phyloP scores from a whole-genome alignment of 257 asterid genomes.

The Ilex asprella region DNA sequence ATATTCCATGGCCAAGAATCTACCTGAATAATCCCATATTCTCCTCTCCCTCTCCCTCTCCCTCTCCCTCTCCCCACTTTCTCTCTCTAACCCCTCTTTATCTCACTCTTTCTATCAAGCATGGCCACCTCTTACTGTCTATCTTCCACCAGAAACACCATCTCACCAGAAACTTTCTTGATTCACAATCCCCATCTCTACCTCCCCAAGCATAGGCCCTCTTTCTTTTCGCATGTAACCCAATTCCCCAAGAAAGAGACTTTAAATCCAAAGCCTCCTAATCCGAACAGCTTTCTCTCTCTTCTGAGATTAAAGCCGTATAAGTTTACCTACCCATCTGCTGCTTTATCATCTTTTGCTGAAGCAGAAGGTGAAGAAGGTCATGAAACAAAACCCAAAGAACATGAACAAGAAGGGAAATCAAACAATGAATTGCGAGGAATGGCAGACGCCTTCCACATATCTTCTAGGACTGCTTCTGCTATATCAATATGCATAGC shows the following conservation, averaged over 20 bases:
- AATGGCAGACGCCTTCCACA: constrained; percentile 75
- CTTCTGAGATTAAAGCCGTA: constrained; percentile 18
- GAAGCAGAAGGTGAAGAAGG: constrained; percentile 38
- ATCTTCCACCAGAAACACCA: constrained; percentile 42
- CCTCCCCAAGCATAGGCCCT: constrained; percentile 28
- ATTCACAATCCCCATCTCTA: constrained; percentile 25
- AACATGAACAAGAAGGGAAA: constrained; percentile 17
- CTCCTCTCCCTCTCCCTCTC: constrained; percentile 11
- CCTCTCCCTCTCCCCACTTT: no score
- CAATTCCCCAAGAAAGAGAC: constrained; percentile 30
- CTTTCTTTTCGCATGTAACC: constrained; percentile 17
- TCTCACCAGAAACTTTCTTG: constrained; percentile 28
- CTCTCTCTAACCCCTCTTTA: background rate
- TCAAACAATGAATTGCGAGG: constrained; percentile 38
- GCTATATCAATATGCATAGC: constrained; percentile 74
- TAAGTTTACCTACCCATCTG: constrained; percentile 29
- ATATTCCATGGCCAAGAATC: constrained; percentile 47
- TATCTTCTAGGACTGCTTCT: constrained; percentile 68
- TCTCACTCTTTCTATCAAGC: constrained; percentile 15
- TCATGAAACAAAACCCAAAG: constrained; percentile 8
- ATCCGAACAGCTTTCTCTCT: constrained; percentile 7
- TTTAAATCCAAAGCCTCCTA: constrained; percentile 25
- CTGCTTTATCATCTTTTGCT: constrained; percentile 64
- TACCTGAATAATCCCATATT: constrained; percentile 26
- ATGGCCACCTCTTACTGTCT: constrained; percentile 58